Percentiles rank a stretch among this genome's conserved stretches.
Conservation (phyloP, 202 grass and related monocot species). For the Carex arenaria region DNA sequence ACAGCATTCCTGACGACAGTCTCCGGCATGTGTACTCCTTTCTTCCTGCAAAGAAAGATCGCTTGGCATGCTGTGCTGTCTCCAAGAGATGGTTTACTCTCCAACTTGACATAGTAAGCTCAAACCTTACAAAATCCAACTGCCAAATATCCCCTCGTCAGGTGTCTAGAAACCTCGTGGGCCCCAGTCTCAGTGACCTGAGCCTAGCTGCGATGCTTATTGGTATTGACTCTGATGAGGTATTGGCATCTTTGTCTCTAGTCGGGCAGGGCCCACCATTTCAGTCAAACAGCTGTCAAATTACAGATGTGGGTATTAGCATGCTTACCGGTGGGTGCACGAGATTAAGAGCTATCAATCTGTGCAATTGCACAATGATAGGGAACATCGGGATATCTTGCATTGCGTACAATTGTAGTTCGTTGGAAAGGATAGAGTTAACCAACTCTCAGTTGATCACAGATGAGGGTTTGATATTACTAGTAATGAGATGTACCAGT, state of each 20-base stretch:
- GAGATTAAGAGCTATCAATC: neutral
- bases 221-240: neutral
- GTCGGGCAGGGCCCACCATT: neutral
- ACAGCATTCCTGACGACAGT: neutral
- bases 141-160: neutral
- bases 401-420: neutral
- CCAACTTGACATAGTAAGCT: neutral
- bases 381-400: neutral
- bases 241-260: neutral
- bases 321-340: neutral
- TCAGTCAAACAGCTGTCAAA: neutral
- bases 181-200: neutral
- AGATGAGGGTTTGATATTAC: neutral
- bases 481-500: neutral
- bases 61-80: neutral
- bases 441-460: constrained; percentile 1
- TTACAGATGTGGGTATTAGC: neutral
- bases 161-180: neutral
- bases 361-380: neutral
- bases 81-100: constrained; percentile 1
- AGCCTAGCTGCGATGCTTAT: neutral
- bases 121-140: neutral
- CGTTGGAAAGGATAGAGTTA: neutral
- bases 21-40: neutral
- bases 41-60: neutral